These are phyloP conservation scores for Pleurotus pulmonarius DNA, from an alignment of 768 basidiomycete species.

Conservation along the genomic window DNA sequence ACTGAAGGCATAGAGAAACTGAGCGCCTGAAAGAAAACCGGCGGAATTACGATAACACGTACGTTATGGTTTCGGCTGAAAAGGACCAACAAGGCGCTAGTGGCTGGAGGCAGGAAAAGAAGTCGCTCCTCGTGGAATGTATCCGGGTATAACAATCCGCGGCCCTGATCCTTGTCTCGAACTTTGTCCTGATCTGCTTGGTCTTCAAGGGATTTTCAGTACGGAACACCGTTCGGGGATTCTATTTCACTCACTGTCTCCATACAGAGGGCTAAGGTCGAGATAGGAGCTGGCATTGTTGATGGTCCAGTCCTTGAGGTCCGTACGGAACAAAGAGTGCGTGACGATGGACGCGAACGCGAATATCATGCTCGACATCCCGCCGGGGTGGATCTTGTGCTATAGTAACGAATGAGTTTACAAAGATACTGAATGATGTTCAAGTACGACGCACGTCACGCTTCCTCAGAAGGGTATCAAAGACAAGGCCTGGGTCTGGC, in stretches of 20 bases:
- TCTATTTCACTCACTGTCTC: conserved; percentile 30
- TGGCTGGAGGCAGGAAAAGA: conserved; percentile 48
- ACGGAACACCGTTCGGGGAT: not conserved
- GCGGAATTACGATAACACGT: conserved; percentile 10
- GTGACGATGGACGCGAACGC: conserved; percentile 65
- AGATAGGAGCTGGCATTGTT: conserved; percentile 56
- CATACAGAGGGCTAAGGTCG: conserved; percentile 55
- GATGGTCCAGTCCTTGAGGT: conserved; percentile 34
- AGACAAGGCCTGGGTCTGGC: conserved; percentile 58
- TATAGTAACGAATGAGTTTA: conserved; percentile 22
- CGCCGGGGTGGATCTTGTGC: conserved; percentile 44
- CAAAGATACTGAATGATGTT: conserved; percentile 18
- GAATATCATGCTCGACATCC: conserved; percentile 60
- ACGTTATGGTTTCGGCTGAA: conserved; percentile 62
- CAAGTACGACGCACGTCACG: conserved; percentile 30
- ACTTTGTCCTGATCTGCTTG: conserved; percentile 35
- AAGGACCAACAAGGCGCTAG: conserved; percentile 49
- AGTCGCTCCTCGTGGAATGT: conserved; percentile 50
- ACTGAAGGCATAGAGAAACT: conserved; percentile 27
- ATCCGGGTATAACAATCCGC: conserved; percentile 52
- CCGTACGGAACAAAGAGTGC: conserved; percentile 55
- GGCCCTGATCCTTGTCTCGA: conserved; percentile 43
- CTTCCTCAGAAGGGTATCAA: conserved; percentile 53
- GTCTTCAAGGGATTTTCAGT: conserved; percentile 20
- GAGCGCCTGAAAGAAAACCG: not conserved